phyloP scores from a whole-genome alignment of 148 eudicot species.

The Rhododendron molle region DNA sequence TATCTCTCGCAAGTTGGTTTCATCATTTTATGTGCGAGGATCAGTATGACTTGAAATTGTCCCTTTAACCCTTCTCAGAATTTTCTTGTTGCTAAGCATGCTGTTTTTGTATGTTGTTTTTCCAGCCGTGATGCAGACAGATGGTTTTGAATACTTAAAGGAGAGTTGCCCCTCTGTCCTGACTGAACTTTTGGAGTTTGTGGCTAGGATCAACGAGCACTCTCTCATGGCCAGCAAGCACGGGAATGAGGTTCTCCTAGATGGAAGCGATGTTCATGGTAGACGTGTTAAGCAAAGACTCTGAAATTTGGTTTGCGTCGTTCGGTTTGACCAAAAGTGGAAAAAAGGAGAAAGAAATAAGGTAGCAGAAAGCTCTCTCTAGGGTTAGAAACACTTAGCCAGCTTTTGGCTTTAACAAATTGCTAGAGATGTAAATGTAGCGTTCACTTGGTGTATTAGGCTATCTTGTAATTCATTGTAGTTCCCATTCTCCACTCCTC shows the following conservation, averaged over 20 bases:
- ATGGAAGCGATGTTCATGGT: conserved; percentile 69
- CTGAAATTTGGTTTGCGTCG: neutral
- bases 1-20: neutral
- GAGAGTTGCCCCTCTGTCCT: conserved; percentile 79
- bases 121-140: conserved; percentile 98
- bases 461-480: conserved; percentile 8
- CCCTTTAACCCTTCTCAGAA: neutral
- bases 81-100: neutral
- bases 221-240: conserved; percentile 31
- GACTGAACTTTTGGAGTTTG: conserved; percentile 66
- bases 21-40: neutral
- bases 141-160: conserved; percentile 84
- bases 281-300: conserved; percentile 82
- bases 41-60: neutral
- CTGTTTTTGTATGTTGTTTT: conserved; percentile 8
- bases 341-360: neutral
- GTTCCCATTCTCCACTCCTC: neutral
- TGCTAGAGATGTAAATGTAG: conserved; percentile 18
- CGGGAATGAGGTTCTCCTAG: conserved; percentile 45
- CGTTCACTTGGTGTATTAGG: neutral
- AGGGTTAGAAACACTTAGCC: conserved; percentile 5
- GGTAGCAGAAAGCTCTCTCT: neutral
- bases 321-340: neutral
- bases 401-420: neutral
- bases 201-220: conserved; percentile 71